Base-by-base conservation (phyloP, 2,329 filamentous ascomycete genomes). In the Blastomyces parvus region DNA sequence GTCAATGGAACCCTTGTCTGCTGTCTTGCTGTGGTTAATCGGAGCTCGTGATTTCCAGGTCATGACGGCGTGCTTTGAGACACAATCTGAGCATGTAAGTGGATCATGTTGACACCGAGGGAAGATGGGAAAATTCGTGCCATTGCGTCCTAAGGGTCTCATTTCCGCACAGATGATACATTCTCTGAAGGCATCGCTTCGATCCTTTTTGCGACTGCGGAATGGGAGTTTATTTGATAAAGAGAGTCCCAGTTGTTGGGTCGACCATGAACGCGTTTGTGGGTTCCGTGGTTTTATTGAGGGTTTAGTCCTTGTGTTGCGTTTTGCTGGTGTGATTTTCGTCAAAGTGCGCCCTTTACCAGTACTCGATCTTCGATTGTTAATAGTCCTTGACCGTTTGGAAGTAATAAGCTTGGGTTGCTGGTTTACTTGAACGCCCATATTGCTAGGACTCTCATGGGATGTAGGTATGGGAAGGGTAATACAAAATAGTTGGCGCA, bases 161-260 rank as follows among this genome's bases (percentile, higher is more conserved):
- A 14, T 53, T 56, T 63, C 59, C 38, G 46, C 33, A 62, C 65
- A 66, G n/a, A 65, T 63, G 19, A 58, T 8, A 33, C 65, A 66
- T 63, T 63, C 58, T 14, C 62, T 64, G 17, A 27, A 52, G 13
- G 55, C 48, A 19, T 61, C 38, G 38, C 30, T 56, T 17, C 30
- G 42, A 38, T 27, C 52, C 46, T 61, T 60, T 30, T 46, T 58
- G 11, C 42, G 52, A 6, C n/a, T 62, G 36, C 25, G 55, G 38
- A 25, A 7, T 22, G 25, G 19, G 55, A 14, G 27, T 13, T n/a
- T 58, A 5, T 42, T 40, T 22, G 61, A n/a, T 4, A 52, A 14
- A 8, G 52, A 30, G 3, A 14, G 22, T 38, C 40, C 27, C 3
- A 36, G 7, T 30, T 33, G 30, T 44, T 55, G 44, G n/a, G 2